These are phyloP conservation scores for Amanita pallidorosea DNA, from an alignment of 768 basidiomycete genomes.

Conservation along the genomic window DNA sequence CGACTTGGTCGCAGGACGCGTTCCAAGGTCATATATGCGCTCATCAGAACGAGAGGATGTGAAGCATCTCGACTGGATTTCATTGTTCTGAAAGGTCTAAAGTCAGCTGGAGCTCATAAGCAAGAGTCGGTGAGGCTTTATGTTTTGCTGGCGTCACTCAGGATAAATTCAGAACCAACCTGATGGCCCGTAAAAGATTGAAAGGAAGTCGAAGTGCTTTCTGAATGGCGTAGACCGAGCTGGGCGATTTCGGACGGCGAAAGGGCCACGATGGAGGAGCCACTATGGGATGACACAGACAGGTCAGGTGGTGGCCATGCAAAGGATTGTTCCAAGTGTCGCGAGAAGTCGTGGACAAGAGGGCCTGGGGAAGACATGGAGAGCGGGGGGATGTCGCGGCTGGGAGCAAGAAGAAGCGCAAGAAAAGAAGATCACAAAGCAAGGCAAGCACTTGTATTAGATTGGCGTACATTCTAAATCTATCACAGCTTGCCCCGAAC, in stretches of 20 bases:
- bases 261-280: conserved; percentile 4
- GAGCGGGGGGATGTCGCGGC: neutral
- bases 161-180: neutral
- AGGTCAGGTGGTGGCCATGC: conserved; percentile 1
- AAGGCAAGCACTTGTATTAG: conserved; percentile 5
- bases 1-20: neutral
- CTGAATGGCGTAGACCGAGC: conserved; percentile 1
- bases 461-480: neutral
- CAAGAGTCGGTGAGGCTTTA: too few species aligned
- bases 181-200: neutral
- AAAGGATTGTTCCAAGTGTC: neutral
- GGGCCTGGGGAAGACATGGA: neutral
- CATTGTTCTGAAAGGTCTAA: neutral
- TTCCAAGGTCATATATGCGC: conserved; percentile 2
- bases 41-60: neutral
- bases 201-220: neutral
- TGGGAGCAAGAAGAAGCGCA: neutral
- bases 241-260: conserved; percentile 1
- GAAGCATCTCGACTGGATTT: neutral
- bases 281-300: conserved; percentile 2
- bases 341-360: neutral
- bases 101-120: neutral
- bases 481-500: conserved; percentile 66
- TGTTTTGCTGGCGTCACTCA: neutral
- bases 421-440: neutral